Evolutionary conservation across 306 rosid genomes (phyloP).

Genomic region (Lotus japonicus): DNA sequence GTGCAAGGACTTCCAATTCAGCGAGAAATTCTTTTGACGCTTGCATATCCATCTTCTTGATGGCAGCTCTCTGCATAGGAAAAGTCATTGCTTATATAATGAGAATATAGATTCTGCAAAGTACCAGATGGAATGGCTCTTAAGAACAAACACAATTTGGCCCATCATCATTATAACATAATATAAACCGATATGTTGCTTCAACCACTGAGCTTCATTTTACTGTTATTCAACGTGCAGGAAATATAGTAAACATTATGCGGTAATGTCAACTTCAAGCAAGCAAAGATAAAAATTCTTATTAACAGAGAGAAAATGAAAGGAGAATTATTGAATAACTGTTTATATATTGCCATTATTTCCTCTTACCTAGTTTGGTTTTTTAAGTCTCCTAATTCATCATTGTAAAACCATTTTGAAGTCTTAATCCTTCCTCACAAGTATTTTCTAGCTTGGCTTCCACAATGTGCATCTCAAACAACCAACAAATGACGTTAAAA

Average conservation of each 20-base stretch:
- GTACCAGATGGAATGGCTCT: not conserved
- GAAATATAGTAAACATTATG: not conserved
- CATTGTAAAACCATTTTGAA: slow-evolving; percentile 9
- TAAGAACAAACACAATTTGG: not conserved
- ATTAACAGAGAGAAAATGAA: not conserved
- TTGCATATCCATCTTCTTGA: slow-evolving; percentile 98
- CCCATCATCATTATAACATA: not conserved
- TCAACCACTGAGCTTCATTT: no score
- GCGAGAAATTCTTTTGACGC: slow-evolving; percentile 92
- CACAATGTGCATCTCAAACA: not conserved
- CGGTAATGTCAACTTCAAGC: not conserved
- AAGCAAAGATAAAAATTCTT: not conserved
- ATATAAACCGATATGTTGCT: not conserved
- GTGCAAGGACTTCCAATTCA: slow-evolving; percentile 75
- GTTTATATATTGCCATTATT: not conserved
- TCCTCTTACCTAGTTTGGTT: not conserved
- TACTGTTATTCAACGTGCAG: not conserved
- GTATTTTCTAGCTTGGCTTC: not conserved
- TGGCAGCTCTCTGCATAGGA: slow-evolving; percentile 74
- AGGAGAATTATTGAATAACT: not conserved
- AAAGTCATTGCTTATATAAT: slow-evolving; percentile 15
- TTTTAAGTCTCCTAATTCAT: not conserved
- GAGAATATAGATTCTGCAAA: slow-evolving; percentile 12
- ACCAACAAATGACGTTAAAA: not conserved
- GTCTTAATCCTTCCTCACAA: not conserved